These are phyloP conservation scores for Penicillium crustosum DNA, from an alignment of 2,329 filamentous ascomycete species.

Conservation along the genomic window DNA sequence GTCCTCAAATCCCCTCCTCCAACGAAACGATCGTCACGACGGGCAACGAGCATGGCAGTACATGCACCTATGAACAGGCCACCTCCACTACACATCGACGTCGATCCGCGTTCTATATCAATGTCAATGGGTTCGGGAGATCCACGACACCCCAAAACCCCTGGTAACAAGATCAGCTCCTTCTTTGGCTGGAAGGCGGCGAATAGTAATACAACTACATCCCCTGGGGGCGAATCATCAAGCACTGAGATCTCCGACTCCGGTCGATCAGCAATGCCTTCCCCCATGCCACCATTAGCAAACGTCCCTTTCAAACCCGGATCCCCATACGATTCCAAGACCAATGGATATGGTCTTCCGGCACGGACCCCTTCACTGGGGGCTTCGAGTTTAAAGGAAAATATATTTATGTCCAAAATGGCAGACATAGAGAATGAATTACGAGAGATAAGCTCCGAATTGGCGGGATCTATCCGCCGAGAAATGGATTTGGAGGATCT, in stretches of 20 bases:
- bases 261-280: slow-evolving; percentile 59
- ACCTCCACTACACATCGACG: slow-evolving; percentile 47
- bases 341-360: slow-evolving; percentile 52
- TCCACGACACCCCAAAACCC: slow-evolving; percentile 50
- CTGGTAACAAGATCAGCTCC: slow-evolving; percentile 59
- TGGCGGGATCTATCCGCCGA: slow-evolving; percentile 86
- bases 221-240: slow-evolving; percentile 58
- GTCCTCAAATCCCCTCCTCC: slow-evolving; percentile 71
- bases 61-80: slow-evolving; percentile 43
- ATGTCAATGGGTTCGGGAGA: slow-evolving; percentile 37
- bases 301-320: slow-evolving; percentile 37
- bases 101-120: slow-evolving; percentile 38
- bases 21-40: slow-evolving; percentile 37
- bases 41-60: slow-evolving; percentile 46
- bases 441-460: slow-evolving; percentile 86
- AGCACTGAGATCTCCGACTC: slow-evolving; percentile 64
- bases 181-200: slow-evolving; percentile 65
- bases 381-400: slow-evolving; percentile 44
- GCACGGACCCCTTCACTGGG: slow-evolving; percentile 44
- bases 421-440: slow-evolving; percentile 93
- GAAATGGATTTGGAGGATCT: slow-evolving; percentile 97
- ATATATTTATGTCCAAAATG: slow-evolving; percentile 59
- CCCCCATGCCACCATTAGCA: slow-evolving; percentile 48
- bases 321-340: slow-evolving; percentile 53
- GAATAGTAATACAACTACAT: slow-evolving; percentile 40